Evolutionary conservation across 768 basidiomycete genomes (phyloP).

Genomic region (Termitomyces sp.): DNA sequence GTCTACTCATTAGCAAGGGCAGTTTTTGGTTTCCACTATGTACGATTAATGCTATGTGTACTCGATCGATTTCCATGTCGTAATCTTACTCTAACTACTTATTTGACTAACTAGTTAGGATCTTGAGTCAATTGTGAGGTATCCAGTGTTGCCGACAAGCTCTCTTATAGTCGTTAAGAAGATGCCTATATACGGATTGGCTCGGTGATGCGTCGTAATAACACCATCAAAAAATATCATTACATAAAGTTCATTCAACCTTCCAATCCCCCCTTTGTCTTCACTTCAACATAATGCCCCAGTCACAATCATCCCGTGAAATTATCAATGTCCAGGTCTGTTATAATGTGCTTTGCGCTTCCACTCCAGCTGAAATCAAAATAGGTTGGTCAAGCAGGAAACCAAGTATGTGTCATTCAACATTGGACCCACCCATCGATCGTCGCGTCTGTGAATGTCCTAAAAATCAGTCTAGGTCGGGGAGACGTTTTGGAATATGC

Average conservation of each 20-base stretch:
- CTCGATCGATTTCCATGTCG: background rate
- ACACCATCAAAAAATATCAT: background rate
- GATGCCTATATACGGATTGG: no score
- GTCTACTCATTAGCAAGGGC: background rate
- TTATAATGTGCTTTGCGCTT: background rate
- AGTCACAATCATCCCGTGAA: conserved; percentile 1
- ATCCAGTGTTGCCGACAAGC: background rate
- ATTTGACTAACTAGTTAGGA: background rate
- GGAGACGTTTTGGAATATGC: conserved; percentile 85
- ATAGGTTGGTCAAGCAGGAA: conserved; percentile 69
- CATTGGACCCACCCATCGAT: conserved; percentile 34
- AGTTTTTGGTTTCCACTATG: no score
- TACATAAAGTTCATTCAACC: no score
- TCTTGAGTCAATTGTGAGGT: background rate
- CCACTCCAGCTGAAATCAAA: background rate
- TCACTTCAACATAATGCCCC: background rate
- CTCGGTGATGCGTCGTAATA: no score
- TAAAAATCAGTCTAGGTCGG: conserved; percentile 45
- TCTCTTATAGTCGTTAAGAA: background rate
- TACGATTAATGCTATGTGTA: no score
- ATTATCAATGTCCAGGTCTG: conserved; percentile 2
- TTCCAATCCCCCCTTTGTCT: background rate
- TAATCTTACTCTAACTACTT: background rate
- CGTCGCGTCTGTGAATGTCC: conserved; percentile 46
- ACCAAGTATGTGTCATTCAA: conserved; percentile 28